phyloP scores from a whole-genome alignment of 2,329 filamentous ascomycete species.

The Fusarium sp. region DNA sequence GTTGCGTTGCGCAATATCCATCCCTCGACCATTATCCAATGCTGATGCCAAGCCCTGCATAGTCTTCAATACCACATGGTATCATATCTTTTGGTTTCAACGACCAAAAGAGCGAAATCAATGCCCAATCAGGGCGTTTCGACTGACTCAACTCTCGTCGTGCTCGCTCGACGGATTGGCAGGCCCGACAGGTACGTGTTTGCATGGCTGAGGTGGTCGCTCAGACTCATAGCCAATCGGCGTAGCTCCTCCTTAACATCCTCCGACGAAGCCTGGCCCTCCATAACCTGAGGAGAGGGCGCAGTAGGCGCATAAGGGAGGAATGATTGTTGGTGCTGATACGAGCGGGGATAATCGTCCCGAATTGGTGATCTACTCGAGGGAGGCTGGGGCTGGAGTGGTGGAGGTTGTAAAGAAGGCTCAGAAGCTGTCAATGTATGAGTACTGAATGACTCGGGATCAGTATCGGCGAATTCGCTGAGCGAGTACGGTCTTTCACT shows the following conservation, averaged over 20 bases:
- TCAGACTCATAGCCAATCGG: conserved; percentile 60
- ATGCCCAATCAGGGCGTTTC: conserved; percentile 34
- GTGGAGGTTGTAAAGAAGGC: conserved; percentile 34
- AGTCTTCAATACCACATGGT: background rate
- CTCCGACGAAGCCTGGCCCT: conserved; percentile 62
- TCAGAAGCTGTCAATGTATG: conserved; percentile 47
- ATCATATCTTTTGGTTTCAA: background rate
- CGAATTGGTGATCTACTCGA: conserved; percentile 33
- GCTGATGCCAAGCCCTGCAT: background rate
- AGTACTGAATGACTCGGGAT: conserved; percentile 52
- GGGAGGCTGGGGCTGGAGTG: conserved; percentile 38
- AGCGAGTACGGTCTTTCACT: conserved; percentile 52
- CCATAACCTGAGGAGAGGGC: conserved; percentile 64
- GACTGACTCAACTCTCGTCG: conserved; percentile 45
- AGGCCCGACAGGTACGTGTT: conserved; percentile 58
- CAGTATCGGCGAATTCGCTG: conserved; percentile 56
- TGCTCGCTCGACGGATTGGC: conserved; percentile 51
- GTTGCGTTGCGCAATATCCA: conserved; percentile 8
- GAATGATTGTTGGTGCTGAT: conserved; percentile 29
- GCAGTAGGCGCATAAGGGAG: conserved; percentile 55
- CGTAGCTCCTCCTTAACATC: conserved; percentile 65
- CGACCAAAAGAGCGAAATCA: background rate
- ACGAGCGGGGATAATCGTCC: conserved; percentile 30
- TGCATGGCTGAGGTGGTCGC: conserved; percentile 60
- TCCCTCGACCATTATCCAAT: conserved; percentile 1